Evolutionary conservation across 129 eudicot species (phyloP), one percentile per base, ranked within the genome.

Genomic region (Erigeron canadensis): DNA sequence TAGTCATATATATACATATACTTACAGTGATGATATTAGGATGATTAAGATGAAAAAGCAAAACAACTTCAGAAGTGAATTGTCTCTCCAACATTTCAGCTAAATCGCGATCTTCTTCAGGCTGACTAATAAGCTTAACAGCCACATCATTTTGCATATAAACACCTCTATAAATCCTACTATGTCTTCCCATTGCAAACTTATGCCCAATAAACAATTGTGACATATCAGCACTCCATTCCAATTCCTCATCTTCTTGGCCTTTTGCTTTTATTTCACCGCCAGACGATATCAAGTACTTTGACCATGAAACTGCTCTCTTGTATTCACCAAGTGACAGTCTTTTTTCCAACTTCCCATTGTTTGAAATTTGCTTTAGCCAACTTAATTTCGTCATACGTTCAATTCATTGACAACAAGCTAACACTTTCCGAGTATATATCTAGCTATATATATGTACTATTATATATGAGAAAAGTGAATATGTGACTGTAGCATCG

Each of bases 171-270:
- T 93, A 93, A 11, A 93, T 93, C 81, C 98, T 87, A 62, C 99
- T 94, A 68, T 87, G 96, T 54, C 86, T 81, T 4, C 99, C 99
- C 34, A 83, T 81, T 6, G 99, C 99, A 59, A 94, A 94, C 56
- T 94, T 94, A 38, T 80, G 84, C 34, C 97, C 99, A 11, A 94
- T 87, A 38, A 76, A 87, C 70, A 94, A 73, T 82, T 87, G 89
- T 16, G 99, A 94, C 99, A 94, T 94, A 46, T 94, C 99, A 5
- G 99, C 99, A 70, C 97, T 84, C 97, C 99, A 90, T 79, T 80
- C 88, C 6, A 89, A 84, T 43, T 70, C 81, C 37, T 73, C 62
- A 21, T 70, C 66, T 53, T 63, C 40, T 41, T 77, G 72, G 6
- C 86, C 91, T 22, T 89, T 96, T 15, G 84, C 90, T 55, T 89